These are phyloP conservation scores for Leucaena leucocephala DNA, from an alignment of 306 rosid species.

Conservation along the genomic window DNA sequence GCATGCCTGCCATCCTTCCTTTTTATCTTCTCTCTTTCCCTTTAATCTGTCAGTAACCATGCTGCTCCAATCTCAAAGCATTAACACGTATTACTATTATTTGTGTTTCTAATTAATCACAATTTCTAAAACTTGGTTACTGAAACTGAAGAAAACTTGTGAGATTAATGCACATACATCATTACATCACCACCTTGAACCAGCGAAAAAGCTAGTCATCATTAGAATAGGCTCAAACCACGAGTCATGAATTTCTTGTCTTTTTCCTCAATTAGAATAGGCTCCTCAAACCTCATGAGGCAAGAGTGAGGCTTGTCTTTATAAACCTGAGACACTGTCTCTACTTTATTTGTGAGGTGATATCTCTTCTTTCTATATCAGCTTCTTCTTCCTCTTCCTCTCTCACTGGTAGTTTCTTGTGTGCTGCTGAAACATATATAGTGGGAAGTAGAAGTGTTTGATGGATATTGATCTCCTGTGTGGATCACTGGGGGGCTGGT, in stretches of 20 bases:
- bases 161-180: background rate
- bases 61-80: background rate
- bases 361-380: background rate
- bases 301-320: background rate
- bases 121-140: too few relatives aligned
- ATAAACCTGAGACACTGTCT: background rate
- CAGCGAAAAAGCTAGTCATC: background rate
- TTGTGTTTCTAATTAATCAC: too few relatives aligned
- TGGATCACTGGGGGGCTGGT: constrained; percentile 13
- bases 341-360: background rate
- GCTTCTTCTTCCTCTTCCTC: background rate
- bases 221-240: background rate
- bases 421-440: background rate
- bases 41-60: constrained; percentile 7
- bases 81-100: background rate
- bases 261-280: background rate
- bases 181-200: background rate
- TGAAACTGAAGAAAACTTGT: background rate
- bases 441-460: background rate
- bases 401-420: background rate
- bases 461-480: constrained; percentile 15
- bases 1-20: background rate
- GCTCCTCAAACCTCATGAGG: background rate
- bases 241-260: background rate
- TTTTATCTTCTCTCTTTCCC: background rate